Evolutionary conservation across 1,284 basidiomycete genomes (phyloP).

Genomic region (Taiwanofungus camphoratus): DNA sequence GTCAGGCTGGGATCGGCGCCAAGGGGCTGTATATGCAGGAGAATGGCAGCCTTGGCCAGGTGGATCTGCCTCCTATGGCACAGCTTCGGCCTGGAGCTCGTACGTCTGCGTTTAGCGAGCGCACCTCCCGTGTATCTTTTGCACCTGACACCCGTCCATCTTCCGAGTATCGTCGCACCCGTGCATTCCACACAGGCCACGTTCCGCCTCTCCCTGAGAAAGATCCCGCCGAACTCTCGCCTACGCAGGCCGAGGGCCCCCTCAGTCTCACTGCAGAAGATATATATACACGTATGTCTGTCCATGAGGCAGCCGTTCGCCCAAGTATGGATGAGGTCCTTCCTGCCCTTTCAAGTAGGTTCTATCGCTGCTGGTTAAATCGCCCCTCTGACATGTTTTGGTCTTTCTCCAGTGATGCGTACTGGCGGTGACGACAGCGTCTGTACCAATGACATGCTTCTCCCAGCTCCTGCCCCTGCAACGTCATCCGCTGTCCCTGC

Average conservation of each 20-base stretch:
- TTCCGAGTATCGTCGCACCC: conserved; percentile 47
- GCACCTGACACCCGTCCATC: conserved; percentile 64
- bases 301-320: conserved; percentile 21
- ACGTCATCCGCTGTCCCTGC: conserved; percentile 19
- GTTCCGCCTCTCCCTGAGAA: conserved; percentile 49
- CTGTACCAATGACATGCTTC: conserved; percentile 36
- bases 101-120: conserved; percentile 26
- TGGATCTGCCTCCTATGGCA: conserved; percentile 36
- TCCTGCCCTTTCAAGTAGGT: conserved; percentile 59
- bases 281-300: conserved; percentile 39
- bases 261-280: conserved; percentile 61
- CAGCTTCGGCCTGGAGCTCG: conserved; percentile 49
- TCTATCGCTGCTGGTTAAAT: too few species aligned
- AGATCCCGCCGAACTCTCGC: conserved; percentile 44
- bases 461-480: conserved; percentile 12
- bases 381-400: too few species aligned
- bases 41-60: conserved; percentile 13
- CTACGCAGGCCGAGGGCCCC: conserved; percentile 66
- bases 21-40: conserved; percentile 24
- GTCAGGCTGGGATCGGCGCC: conserved; percentile 39
- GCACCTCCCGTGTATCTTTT: conserved; percentile 59
- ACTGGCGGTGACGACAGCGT: conserved; percentile 31
- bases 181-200: conserved; percentile 53
- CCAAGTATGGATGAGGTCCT: conserved; percentile 49
- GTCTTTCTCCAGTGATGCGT: conserved; percentile 52